A percentile compares a stretch with the other conserved stretches of the same genome.
Evolutionary conservation across 495 filamentous ascomycete genomes (phyloP).

Genomic region (Hamigera avellanea): DNA sequence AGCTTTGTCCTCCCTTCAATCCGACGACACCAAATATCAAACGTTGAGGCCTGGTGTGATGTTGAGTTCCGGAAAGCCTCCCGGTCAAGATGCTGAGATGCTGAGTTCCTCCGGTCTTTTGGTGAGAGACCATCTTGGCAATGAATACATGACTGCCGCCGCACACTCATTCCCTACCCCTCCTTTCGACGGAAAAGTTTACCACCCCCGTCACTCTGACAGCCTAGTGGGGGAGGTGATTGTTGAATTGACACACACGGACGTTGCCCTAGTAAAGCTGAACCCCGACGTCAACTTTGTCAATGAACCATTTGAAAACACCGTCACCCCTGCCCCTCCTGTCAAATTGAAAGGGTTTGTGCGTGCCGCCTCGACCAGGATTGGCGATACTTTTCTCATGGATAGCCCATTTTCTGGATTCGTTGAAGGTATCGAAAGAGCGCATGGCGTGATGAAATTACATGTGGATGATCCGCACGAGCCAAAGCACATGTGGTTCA

Average conservation of each 20-base stretch:
- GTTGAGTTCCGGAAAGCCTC: background rate
- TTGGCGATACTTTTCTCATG: slow-evolving; percentile 1
- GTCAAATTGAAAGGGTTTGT: slow-evolving; percentile 1
- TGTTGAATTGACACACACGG: slow-evolving; percentile 3
- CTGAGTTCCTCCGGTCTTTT: slow-evolving; percentile 2
- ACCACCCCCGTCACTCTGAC: slow-evolving; percentile 2
- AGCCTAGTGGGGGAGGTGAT: slow-evolving; percentile 3
- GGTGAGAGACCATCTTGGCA: background rate
- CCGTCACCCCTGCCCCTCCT: background rate
- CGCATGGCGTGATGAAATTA: background rate
- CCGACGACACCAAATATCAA: background rate
- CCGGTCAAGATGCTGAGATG: background rate
- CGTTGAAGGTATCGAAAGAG: background rate
- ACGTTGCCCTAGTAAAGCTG: slow-evolving; percentile 5
- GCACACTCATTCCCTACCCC: slow-evolving; percentile 3
- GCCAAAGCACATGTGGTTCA: slow-evolving; percentile 1
- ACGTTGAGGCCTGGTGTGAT: background rate
- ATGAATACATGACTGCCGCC: slow-evolving; percentile 3
- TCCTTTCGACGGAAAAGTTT: slow-evolving; percentile 2
- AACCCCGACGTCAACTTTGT: background rate
- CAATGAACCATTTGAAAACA: slow-evolving; percentile 6
- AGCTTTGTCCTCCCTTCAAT: background rate
- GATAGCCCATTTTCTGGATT: slow-evolving; percentile 4
- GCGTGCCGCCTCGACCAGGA: slow-evolving; percentile 1
- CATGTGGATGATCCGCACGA: slow-evolving; percentile 2